A percentile compares a stretch with the other conserved stretches of the same genome.
phyloP scores from a whole-genome alignment of 106 monocot genomes.

The Hemerocallis citrina region DNA sequence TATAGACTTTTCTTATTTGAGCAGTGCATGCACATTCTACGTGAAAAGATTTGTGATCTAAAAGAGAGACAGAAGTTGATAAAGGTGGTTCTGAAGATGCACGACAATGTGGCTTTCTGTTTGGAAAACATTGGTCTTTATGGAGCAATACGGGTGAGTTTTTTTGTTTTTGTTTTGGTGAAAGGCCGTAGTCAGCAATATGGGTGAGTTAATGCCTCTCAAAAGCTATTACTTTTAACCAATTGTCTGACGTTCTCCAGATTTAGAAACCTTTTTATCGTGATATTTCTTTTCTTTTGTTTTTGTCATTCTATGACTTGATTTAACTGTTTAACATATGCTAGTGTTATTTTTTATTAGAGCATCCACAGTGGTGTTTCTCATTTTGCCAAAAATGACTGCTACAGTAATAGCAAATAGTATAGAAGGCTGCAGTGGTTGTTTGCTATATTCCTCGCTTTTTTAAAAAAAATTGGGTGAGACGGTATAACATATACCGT shows the following conservation, averaged over 20 bases:
- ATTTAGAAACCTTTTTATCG: background rate
- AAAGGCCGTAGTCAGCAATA: no score
- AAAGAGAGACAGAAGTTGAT: conserved; percentile 35
- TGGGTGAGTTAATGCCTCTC: no score
- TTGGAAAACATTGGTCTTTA: conserved; percentile 67
- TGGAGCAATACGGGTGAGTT: conserved; percentile 64
- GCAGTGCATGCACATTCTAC: conserved; percentile 33
- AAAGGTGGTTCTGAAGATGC: conserved; percentile 51
- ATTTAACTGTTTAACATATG: no score
- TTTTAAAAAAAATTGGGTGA: no score
- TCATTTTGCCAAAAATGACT: no score
- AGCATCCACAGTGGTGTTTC: no score
- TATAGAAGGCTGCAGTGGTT: no score
- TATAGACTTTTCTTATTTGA: conserved; percentile 14
- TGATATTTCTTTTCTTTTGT: background rate
- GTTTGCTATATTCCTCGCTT: no score
- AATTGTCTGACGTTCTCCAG: background rate
- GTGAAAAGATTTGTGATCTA: conserved; percentile 42
- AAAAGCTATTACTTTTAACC: background rate
- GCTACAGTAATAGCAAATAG: no score
- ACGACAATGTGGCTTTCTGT: conserved; percentile 72
- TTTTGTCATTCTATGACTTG: background rate
- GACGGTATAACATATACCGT: no score
- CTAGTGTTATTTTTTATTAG: no score
- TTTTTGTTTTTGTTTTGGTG: no score